Base-by-base conservation (phyloP, 108 stramenopile genomes). In the Nitzschia sp. region DNA sequence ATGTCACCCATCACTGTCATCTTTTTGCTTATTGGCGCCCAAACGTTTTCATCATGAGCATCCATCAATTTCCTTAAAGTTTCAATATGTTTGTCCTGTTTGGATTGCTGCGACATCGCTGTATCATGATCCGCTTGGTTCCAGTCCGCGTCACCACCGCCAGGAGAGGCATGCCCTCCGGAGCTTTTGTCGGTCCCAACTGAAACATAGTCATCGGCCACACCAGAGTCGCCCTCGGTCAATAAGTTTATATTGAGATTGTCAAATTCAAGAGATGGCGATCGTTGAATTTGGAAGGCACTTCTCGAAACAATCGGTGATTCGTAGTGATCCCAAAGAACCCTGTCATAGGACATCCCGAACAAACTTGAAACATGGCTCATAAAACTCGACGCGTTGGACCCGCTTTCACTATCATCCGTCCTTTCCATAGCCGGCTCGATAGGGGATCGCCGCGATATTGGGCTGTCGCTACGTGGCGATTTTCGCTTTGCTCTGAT, bases 291-390 rank as follows among this genome's bases (percentile, higher is more conserved):
- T 64, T 78, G 76, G 61, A 77, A 47, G n/a, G 48, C 38, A 24
- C 34, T 38, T 25, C 24, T 56, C 18, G 48, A 27, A 1, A 54
- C 29, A 15, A 45, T 30, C 23, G 74, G 70, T 18, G 75, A 58
- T 27, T 55, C 72, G 6, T 46, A 60, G 2, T 58, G 70, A n/a
- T 67, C 72, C 80, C 75, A 77, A 32, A 73, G 47, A 4, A 65
- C 60, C 21, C 81, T 54, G 36, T 82, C 81, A 31, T 68, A 82
- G 13, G 76, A 84, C 46, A 55, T 65, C 34, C 84, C 80, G 36
- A 72, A 56, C 27, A 66, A 13, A 25, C 77, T 70, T 9, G 70
- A 80, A 38, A 80, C 33, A 24, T 73, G 64, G 42, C 79, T 85
- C 19, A 64, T 74, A 51, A 74, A 74, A 33, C 85, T 82, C 18